phyloP scores from a whole-genome alignment of 768 basidiomycete species.

The Cystoderma amianthinum region DNA sequence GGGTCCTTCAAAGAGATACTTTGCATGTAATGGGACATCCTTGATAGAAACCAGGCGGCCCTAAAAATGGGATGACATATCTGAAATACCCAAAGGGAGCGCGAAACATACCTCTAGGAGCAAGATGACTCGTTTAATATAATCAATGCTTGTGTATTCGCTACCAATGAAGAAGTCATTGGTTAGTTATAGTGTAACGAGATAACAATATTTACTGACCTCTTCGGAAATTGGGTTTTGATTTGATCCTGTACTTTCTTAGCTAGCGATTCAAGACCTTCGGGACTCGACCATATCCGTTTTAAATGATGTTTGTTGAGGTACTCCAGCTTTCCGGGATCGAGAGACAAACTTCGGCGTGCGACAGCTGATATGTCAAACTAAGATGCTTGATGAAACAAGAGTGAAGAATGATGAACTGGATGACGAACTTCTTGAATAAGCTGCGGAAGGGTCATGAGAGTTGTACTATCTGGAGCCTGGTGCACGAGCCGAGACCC shows the following conservation, averaged over 20 bases:
- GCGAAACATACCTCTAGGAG: conserved; percentile 44
- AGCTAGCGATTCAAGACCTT: conserved; percentile 48
- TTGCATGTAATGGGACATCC: conserved; percentile 62
- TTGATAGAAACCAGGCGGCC: conserved; percentile 63
- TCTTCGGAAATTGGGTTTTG: conserved; percentile 51
- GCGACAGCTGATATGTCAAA: conserved; percentile 77
- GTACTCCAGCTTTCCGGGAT: conserved; percentile 73
- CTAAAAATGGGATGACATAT: conserved; percentile 21
- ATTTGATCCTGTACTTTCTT: conserved; percentile 44
- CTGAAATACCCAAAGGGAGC: not conserved
- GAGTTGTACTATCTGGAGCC: conserved; percentile 58
- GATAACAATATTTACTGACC: no score
- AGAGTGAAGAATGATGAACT: not conserved
- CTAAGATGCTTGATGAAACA: conserved; percentile 20
- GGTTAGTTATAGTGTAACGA: no score
- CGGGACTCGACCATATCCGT: conserved; percentile 39
- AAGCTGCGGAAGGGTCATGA: conserved; percentile 65
- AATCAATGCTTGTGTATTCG: conserved; percentile 42
- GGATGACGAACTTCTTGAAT: conserved; percentile 37
- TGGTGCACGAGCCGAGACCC: conserved; percentile 19
- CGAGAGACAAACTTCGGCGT: conserved; percentile 78
- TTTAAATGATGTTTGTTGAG: conserved; percentile 85
- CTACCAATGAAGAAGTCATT: no score
- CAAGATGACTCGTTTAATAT: conserved; percentile 58
- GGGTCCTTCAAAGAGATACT: conserved; percentile 77